Base-by-base conservation (phyloP, 306 rosid genomes). In the Prosopis cineraria region DNA sequence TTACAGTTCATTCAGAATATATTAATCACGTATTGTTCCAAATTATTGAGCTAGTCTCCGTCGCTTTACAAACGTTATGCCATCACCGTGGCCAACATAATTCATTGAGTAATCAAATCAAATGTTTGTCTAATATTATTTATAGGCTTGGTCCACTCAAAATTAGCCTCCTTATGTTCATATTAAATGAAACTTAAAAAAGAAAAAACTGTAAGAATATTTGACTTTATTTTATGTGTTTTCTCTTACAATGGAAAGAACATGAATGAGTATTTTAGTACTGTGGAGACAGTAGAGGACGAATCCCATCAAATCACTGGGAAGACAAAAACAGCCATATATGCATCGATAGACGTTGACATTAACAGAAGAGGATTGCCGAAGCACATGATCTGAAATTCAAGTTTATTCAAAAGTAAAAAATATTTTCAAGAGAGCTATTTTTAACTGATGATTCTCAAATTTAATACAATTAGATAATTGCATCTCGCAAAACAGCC, bases 301-400 rank as follows among this genome's bases (percentile, higher is more conserved):
- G 19, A 69, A 16, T 30, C 3, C 73, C 58, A 69, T 47, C 73
- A 69, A 13, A 69, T 44, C 58, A 44, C 20, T 13, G 56, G 56
- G 31, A 69, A 17, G 64, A 56, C 16, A 43, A 41, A 27, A 25
- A 44, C 33, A 8, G 11, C 73, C 56, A 25, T 25, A 0, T 25
- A 16, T n/a, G n/a, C n/a, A n/a, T n/a, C n/a, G n/a, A n/a, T n/a
- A n/a, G n/a, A n/a, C n/a, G n/a, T n/a, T n/a, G n/a, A n/a, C n/a
- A n/a, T n/a, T n/a, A n/a, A n/a, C n/a, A n/a, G n/a, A n/a, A n/a
- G n/a, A n/a, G n/a, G n/a, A n/a, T n/a, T n/a, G n/a, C n/a, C n/a
- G n/a, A n/a, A n/a, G n/a, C n/a, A n/a, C n/a, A n/a, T n/a, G n/a
- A n/a, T n/a, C n/a, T n/a, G n/a, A n/a, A n/a, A n/a, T n/a, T n/a